These are phyloP conservation scores for Senna tora DNA, from an alignment of 306 rosid genomes.

Conservation along the genomic window DNA sequence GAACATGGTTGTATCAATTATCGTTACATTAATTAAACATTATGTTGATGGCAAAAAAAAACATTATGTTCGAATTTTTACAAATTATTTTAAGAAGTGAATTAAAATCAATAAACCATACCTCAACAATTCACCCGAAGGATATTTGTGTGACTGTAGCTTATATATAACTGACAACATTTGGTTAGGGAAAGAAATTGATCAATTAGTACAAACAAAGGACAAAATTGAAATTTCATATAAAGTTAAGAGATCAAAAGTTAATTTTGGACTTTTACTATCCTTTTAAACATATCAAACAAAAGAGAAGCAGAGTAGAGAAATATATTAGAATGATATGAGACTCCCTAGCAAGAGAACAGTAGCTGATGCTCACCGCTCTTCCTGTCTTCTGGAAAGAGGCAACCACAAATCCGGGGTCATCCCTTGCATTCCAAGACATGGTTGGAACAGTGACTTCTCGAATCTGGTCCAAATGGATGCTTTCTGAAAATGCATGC, in stretches of 20 bases:
- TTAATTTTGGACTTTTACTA: not conserved
- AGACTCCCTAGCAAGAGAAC: conserved; percentile 73
- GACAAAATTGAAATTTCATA: not conserved
- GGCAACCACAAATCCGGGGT: conserved; percentile 75
- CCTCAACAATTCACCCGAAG: too few relatives aligned
- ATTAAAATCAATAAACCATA: too few relatives aligned
- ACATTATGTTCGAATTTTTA: too few relatives aligned
- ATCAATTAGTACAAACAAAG: not conserved
- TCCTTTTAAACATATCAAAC: conserved; percentile 41
- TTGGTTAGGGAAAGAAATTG: too few relatives aligned
- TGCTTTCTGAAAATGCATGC: conserved; percentile 43
- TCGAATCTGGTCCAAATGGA: conserved; percentile 61
- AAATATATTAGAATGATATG: conserved; percentile 48
- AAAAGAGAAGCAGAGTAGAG: conserved; percentile 45
- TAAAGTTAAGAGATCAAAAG: not conserved
- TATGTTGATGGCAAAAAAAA: too few relatives aligned
- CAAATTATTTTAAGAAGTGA: too few relatives aligned
- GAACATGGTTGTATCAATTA: too few relatives aligned
- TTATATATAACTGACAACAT: too few relatives aligned
- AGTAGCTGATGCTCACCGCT: conserved; percentile 59
- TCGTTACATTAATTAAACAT: too few relatives aligned
- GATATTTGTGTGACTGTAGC: too few relatives aligned
- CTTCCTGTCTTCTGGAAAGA: conserved; percentile 55
- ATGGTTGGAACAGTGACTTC: conserved; percentile 72
- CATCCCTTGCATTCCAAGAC: conserved; percentile 73